These are phyloP conservation scores for Chalciporus chontae DNA, from an alignment of 768 basidiomycete species.

Conservation along the genomic window DNA sequence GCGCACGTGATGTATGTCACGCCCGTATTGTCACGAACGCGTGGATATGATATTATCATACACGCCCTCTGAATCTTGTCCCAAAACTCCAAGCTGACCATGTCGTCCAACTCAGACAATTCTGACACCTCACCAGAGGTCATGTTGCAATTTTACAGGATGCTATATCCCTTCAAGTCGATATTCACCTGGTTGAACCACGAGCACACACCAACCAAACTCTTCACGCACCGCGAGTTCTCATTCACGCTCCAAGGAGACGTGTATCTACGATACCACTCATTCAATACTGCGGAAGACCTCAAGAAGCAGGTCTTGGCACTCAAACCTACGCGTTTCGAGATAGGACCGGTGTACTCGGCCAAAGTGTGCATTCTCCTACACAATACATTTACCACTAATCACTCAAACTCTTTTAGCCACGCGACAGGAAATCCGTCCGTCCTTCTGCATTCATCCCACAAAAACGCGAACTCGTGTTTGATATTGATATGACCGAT, in stretches of 20 bases:
- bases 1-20: slow-evolving; percentile 19
- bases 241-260: slow-evolving; percentile 90
- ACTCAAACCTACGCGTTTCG: slow-evolving; percentile 89
- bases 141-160: slow-evolving; percentile 79
- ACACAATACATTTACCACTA: background rate
- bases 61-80: no score
- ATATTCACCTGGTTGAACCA: slow-evolving; percentile 96
- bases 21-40: slow-evolving; percentile 15
- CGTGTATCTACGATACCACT: slow-evolving; percentile 93
- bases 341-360: slow-evolving; percentile 93
- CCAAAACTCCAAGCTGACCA: background rate
- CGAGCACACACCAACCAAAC: slow-evolving; percentile 69
- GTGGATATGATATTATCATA: background rate
- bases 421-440: slow-evolving; percentile 83
- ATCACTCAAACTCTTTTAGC: slow-evolving; percentile 44
- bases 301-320: slow-evolving; percentile 86
- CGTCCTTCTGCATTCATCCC: slow-evolving; percentile 69
- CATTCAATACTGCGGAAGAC: slow-evolving; percentile 80
- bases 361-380: slow-evolving; percentile 60
- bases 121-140: slow-evolving; percentile 49
- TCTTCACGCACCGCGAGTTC: slow-evolving; percentile 94
- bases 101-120: slow-evolving; percentile 15
- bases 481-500: slow-evolving; percentile 99
- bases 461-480: slow-evolving; percentile 85
- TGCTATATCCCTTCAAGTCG: slow-evolving; percentile 92